Evolutionary conservation across 371 early-diverging fungal species (phyloP), one percentile per base, ranked within the genome.

Genomic region (Mortierella sp.): DNA sequence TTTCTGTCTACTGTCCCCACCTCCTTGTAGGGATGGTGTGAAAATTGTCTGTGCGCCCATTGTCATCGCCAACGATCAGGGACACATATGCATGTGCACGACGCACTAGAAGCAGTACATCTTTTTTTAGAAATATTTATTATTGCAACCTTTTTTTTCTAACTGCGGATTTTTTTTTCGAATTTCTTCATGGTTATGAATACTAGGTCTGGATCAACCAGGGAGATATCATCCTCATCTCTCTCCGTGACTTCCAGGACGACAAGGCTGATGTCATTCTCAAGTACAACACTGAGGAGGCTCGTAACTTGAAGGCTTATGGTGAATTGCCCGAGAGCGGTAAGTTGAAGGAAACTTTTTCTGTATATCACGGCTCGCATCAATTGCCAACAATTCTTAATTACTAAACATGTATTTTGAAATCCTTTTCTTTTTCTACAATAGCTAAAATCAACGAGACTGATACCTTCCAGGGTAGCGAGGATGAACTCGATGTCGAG

Each of bases 211-310:
- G 97, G 99, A 98, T 99, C 84, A 93, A 94, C 83, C 93, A 91
- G 69, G 98, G 99, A 72, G 99, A 99, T 84, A 94, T 99, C 65
- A 92, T 99, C 11, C 89, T 99, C 62, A 85, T 99, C 9, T 94
- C 96, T 32, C 90, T 99, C 72, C 93, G 99, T 84, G 99, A 99
- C 73, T 99, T 93, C 90, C 97, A 99, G 87, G 97, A 97, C 78
- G 91, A 94, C 65, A 97, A 97, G 88, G 97, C 97, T 65, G 99
- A 99, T 89, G 96, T 99, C 64, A 96, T 99, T 83, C 91, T 95
- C 75, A 99, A 98, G 89, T 99, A 99, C 87, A 96, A 92, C 68
- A 94, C 97, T 66, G 97, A 98, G 70, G 99, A 99, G 90, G 98
- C 99, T n/a, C 91, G 97, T 78, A 90, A 93, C 84, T 88, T 99